Percentiles rank a stretch among this genome's conserved stretches.
These are phyloP conservation scores for Mycena kentingensis DNA, from an alignment of 768 basidiomycete genomes.

Conservation along the genomic window DNA sequence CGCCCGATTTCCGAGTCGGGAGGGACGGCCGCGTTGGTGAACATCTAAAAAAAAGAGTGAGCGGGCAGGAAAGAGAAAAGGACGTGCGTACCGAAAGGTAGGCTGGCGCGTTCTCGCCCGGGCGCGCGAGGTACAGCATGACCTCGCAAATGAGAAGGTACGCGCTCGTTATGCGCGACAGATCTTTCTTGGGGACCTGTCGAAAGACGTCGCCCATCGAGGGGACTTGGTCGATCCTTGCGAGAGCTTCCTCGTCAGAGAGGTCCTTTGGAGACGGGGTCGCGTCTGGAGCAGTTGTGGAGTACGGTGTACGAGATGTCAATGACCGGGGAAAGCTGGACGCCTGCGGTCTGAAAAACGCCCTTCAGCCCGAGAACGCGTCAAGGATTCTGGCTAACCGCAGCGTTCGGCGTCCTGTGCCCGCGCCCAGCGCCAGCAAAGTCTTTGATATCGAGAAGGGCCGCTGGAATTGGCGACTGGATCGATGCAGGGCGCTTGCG, in stretches of 20 bases:
- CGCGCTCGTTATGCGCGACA: neutral
- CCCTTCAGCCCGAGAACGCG: too few relatives aligned
- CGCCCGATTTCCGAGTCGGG: constrained; percentile 2
- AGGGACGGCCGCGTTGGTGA: constrained; percentile 11
- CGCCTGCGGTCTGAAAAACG: too few relatives aligned
- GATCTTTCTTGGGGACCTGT: neutral
- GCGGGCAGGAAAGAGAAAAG: neutral
- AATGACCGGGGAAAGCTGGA: too few relatives aligned
- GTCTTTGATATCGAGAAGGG: too few relatives aligned
- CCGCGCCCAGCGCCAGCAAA: too few relatives aligned
- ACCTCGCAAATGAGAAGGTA: constrained; percentile 16
- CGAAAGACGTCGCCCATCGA: neutral
- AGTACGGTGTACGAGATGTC: too few relatives aligned
- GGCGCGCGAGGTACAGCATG: constrained; percentile 5
- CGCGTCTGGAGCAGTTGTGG: too few relatives aligned
- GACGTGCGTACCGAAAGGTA: constrained; percentile 6
- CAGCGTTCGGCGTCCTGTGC: too few relatives aligned
- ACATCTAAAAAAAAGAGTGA: constrained; percentile 6
- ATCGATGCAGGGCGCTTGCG: too few relatives aligned
- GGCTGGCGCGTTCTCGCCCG: constrained; percentile 11
- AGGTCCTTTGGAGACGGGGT: neutral
- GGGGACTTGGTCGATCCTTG: neutral
- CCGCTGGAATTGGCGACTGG: too few relatives aligned
- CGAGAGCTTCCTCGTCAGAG: neutral
- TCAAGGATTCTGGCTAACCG: too few relatives aligned